Percentiles rank a stretch among this genome's conserved stretches.
Evolutionary conservation across 495 filamentous ascomycete species (phyloP).

Genomic region (Aspergillus nidulans): DNA sequence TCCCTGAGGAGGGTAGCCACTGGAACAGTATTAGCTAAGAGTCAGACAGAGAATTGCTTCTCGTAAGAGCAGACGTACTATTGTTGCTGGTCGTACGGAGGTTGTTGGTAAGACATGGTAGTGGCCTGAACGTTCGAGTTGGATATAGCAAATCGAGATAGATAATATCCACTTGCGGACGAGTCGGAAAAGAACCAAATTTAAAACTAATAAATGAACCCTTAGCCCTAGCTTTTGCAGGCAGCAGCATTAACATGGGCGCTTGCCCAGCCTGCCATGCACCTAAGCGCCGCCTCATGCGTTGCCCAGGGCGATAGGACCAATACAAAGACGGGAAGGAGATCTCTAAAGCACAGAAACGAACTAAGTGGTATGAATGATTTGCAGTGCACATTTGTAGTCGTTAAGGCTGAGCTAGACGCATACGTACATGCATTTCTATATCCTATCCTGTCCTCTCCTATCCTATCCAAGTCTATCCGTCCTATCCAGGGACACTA

Average conservation of each 20-base stretch:
- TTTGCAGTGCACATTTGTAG: no score
- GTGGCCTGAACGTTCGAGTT: no score
- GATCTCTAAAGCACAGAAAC: not conserved
- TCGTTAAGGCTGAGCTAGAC: no score
- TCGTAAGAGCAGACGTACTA: not conserved
- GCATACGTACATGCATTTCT: no score
- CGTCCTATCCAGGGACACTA: no score
- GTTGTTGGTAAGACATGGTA: conserved; percentile 1
- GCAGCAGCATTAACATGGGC: not conserved
- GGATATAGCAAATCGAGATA: not conserved
- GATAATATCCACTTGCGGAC: no score
- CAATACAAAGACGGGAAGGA: not conserved
- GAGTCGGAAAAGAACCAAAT: not conserved
- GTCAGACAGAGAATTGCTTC: not conserved
- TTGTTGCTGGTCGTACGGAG: not conserved
- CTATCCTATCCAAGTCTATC: no score
- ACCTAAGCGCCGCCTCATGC: not conserved
- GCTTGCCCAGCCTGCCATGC: not conserved
- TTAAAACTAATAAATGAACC: not conserved
- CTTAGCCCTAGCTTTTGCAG: not conserved
- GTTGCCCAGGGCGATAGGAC: no score
- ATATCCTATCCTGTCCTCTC: no score
- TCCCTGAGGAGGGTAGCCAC: conserved; percentile 5
- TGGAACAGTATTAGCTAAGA: not conserved
- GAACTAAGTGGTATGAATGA: not conserved